Conservation (phyloP, 2,329 filamentous ascomycete species). For the Calonectria leucothoes region DNA sequence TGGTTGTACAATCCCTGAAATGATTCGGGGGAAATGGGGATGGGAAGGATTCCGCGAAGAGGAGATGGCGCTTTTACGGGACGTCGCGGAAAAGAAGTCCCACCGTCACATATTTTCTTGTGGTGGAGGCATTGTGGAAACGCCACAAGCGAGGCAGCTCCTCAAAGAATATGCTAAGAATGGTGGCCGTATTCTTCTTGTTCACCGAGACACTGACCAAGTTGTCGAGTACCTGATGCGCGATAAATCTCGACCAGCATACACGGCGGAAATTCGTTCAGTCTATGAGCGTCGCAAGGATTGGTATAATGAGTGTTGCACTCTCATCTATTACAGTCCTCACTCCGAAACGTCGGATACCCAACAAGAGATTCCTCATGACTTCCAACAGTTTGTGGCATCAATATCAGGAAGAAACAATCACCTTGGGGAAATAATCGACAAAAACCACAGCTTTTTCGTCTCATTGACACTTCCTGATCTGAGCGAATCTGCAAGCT, state of each 20-base stretch:
- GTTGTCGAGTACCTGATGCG: slow-evolving; percentile 89
- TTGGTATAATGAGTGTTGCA: slow-evolving; percentile 94
- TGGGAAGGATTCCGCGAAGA: slow-evolving; percentile 91
- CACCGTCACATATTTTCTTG: slow-evolving; percentile 89
- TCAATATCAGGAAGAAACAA: slow-evolving; percentile 53
- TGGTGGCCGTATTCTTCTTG: slow-evolving; percentile 86
- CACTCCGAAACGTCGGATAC: slow-evolving; percentile 53
- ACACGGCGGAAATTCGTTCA: slow-evolving; percentile 89
- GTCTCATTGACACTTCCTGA: slow-evolving; percentile 89
- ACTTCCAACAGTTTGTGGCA: slow-evolving; percentile 53
- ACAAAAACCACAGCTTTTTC: slow-evolving; percentile 86
- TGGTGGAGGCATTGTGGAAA: slow-evolving; percentile 93
- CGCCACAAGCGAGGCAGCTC: slow-evolving; percentile 79
- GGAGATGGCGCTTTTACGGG: slow-evolving; percentile 80
- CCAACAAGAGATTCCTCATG: slow-evolving; percentile 44
- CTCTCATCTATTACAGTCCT: slow-evolving; percentile 91
- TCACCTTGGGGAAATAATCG: slow-evolving; percentile 56
- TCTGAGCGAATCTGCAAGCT: slow-evolving; percentile 70
- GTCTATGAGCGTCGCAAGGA: slow-evolving; percentile 91
- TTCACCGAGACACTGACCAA: slow-evolving; percentile 88
- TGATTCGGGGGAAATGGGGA: slow-evolving; percentile 77
- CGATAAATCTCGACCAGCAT: slow-evolving; percentile 92
- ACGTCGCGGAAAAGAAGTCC: slow-evolving; percentile 79
- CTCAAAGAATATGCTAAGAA: slow-evolving; percentile 78
- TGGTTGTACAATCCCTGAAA: slow-evolving; percentile 84